These are phyloP conservation scores for Apiospora pterosperma DNA, from an alignment of 2,329 filamentous ascomycete genomes.

Conservation along the genomic window DNA sequence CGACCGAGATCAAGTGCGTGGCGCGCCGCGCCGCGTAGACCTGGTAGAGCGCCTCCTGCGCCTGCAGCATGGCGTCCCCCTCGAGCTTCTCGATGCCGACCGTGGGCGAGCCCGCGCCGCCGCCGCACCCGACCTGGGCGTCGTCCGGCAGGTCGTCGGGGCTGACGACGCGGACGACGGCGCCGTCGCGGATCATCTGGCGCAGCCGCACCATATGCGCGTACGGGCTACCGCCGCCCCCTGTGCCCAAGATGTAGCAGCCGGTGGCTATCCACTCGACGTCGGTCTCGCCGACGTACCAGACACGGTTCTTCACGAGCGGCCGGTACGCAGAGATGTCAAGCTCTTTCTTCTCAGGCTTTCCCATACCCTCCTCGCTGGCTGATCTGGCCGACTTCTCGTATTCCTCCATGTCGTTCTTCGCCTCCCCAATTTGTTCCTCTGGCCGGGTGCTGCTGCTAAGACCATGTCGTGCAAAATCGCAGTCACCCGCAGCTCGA, in stretches of 20 bases:
- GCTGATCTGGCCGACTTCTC: conserved; percentile 13
- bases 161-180: conserved; percentile 47
- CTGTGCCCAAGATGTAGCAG: conserved; percentile 59
- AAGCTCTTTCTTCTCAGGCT: conserved; percentile 15
- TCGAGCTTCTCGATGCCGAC: conserved; percentile 59
- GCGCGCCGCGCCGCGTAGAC: conserved; percentile 33
- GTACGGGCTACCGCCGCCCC: conserved; percentile 56
- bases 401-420: conserved; percentile 18
- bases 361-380: background rate
- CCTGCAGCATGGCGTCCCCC: conserved; percentile 52
- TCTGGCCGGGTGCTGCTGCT: background rate
- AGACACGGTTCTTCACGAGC: conserved; percentile 45
- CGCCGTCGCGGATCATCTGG: conserved; percentile 47
- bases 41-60: conserved; percentile 50
- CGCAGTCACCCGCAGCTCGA: conserved; percentile 56
- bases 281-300: conserved; percentile 57
- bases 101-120: conserved; percentile 56
- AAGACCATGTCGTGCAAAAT: conserved; percentile 35
- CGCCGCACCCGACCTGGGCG: conserved; percentile 52
- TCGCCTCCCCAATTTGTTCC: background rate
- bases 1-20: conserved; percentile 58
- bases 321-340: conserved; percentile 42
- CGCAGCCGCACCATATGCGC: conserved; percentile 47
- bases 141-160: conserved; percentile 47
- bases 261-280: conserved; percentile 54